Evolutionary conservation across 2,329 filamentous ascomycete genomes (phyloP).

Genomic region (Colletotrichum caudatum): DNA sequence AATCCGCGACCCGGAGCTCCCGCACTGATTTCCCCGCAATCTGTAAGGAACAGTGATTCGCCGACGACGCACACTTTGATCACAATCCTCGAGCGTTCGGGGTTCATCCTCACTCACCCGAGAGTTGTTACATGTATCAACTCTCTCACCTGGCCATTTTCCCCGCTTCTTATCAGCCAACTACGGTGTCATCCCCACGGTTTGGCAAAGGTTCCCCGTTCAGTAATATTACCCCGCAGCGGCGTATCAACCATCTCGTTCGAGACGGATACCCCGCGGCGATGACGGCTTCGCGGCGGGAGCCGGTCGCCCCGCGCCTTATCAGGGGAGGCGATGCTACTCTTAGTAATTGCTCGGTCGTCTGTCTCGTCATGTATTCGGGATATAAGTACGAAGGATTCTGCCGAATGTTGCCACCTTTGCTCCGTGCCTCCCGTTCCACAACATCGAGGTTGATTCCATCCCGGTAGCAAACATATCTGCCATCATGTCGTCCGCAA

Average conservation of each 20-base stretch:
- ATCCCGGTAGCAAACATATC: background rate
- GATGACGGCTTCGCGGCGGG: slow-evolving; percentile 12
- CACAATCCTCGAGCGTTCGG: slow-evolving; percentile 33
- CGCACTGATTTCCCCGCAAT: slow-evolving; percentile 8
- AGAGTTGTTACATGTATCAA: background rate
- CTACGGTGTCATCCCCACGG: slow-evolving; percentile 12
- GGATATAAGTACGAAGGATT: slow-evolving; percentile 17
- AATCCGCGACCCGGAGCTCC: background rate
- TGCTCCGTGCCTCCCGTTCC: background rate
- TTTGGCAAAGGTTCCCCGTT: slow-evolving; percentile 31
- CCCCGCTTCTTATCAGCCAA: background rate
- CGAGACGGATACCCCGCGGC: slow-evolving; percentile 33
- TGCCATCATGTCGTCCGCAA: slow-evolving; percentile 42
- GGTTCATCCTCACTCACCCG: slow-evolving; percentile 8
- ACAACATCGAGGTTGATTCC: background rate
- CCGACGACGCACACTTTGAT: background rate
- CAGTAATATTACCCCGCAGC: slow-evolving; percentile 34
- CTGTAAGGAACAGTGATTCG: slow-evolving; percentile 20
- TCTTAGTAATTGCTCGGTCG: slow-evolving; percentile 17
- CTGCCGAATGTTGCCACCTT: background rate
- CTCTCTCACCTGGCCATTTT: background rate
- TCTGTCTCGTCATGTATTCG: slow-evolving; percentile 21
- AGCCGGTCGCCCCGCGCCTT: slow-evolving; percentile 21
- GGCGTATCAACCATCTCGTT: slow-evolving; percentile 7
- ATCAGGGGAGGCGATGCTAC: slow-evolving; percentile 5